These are phyloP conservation scores for Viridothelium virens DNA, from an alignment of 495 filamentous ascomycete species.

Conservation along the genomic window DNA sequence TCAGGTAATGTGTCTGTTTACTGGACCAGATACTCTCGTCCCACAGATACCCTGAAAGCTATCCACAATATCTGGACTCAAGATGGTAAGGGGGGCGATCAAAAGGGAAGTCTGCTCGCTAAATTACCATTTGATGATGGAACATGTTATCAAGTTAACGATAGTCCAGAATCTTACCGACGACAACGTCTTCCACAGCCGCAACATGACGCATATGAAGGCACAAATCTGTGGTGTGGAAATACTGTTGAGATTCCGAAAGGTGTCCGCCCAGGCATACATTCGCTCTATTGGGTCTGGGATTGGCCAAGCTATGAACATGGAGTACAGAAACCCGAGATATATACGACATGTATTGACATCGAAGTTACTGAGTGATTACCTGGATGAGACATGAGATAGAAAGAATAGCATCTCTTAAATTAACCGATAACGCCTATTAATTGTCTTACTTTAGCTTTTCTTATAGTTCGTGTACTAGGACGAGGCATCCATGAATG, in stretches of 20 bases:
- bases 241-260: not conserved
- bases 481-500: no score
- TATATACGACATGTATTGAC: not conserved
- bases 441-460: not conserved
- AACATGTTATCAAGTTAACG: not conserved
- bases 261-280: not conserved
- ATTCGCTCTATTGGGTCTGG: not conserved
- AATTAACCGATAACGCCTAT: not conserved
- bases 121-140: not conserved
- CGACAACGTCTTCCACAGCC: not conserved
- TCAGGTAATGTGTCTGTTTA: not conserved
- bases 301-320: not conserved
- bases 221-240: not conserved
- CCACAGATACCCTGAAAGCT: not conserved
- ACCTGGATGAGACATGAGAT: not conserved
- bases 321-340: not conserved
- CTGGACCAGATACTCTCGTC: not conserved
- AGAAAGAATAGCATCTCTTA: not conserved
- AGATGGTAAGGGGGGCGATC: not conserved
- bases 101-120: not conserved
- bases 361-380: not conserved
- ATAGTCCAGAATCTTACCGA: not conserved
- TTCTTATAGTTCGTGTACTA: no score
- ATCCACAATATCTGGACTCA: not conserved
- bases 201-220: not conserved